Percentiles rank a stretch among this genome's conserved stretches.
Conservation (phyloP, 78 protist genomes). For the Cavenderia fasciculata region DNA sequence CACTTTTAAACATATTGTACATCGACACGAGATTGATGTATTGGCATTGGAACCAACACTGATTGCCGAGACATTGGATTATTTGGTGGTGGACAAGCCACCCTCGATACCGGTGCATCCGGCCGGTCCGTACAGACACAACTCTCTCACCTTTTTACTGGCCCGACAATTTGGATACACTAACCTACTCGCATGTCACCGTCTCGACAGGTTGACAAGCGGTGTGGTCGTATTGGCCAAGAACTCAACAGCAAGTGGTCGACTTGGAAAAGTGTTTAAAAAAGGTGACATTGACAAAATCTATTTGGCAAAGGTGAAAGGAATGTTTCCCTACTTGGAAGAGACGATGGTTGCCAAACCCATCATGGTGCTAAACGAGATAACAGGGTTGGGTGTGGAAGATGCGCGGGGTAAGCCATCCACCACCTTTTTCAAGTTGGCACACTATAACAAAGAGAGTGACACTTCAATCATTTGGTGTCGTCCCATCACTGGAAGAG, state of each 20-base stretch:
- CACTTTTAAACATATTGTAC: constrained; percentile 67
- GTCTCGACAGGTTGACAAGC: constrained; percentile 87
- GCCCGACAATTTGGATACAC: constrained; percentile 23
- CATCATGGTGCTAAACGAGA: not conserved
- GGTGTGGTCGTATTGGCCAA: constrained; percentile 86
- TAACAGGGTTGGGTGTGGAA: constrained; percentile 33
- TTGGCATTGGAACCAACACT: not conserved
- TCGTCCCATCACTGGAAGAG: constrained; percentile 90
- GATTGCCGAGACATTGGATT: constrained; percentile 25
- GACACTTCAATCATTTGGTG: constrained; percentile 22
- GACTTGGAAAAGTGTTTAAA: constrained; percentile 16
- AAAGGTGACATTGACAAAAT: constrained; percentile 52
- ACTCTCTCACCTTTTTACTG: constrained; percentile 73
- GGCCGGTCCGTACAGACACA: constrained; percentile 84
- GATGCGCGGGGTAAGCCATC: constrained; percentile 48
- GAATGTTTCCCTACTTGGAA: constrained; percentile 55
- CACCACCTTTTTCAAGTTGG: constrained; percentile 25
- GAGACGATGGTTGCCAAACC: not conserved
- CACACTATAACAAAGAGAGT: not conserved
- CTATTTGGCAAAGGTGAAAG: constrained; percentile 86
- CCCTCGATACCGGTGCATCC: constrained; percentile 84
- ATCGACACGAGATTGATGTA: constrained; percentile 93
- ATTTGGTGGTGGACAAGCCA: constrained; percentile 89
- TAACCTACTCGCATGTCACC: constrained; percentile 61
- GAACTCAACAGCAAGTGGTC: constrained; percentile 7